phyloP scores from a whole-genome alignment of 495 filamentous ascomycete species.

The Neohortaea acidophila region DNA sequence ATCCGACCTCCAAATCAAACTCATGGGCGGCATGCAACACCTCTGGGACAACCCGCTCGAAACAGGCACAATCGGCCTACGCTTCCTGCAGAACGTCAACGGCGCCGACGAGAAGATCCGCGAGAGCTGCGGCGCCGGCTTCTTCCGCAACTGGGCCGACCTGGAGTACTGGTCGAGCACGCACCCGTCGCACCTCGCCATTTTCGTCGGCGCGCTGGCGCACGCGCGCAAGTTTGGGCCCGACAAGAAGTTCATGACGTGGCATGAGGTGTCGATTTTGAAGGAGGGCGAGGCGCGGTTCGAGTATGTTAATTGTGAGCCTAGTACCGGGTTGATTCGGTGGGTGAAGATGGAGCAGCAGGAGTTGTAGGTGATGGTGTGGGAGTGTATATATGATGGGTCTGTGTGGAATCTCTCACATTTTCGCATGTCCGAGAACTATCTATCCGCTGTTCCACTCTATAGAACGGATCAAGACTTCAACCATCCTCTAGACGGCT shows the following conservation, averaged over 20 bases:
- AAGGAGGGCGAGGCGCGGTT: constrained; percentile 6
- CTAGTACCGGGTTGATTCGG: constrained; percentile 3
- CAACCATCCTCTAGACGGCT: no score
- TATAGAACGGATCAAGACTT: no score
- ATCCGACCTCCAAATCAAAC: constrained; percentile 1
- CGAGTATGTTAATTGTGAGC: constrained; percentile 9
- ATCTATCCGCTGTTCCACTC: no score
- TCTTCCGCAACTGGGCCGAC: constrained; percentile 7
- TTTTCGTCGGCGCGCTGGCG: constrained; percentile 6
- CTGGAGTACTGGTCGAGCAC: constrained; percentile 5
- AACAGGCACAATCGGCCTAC: constrained; percentile 5
- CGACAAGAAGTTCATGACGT: constrained; percentile 8
- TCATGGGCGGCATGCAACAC: constrained; percentile 6
- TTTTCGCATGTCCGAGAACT: no score
- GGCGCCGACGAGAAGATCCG: background rate
- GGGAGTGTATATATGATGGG: no score
- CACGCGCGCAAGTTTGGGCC: constrained; percentile 5
- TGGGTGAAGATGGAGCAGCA: constrained; percentile 2
- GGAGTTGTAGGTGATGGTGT: no score
- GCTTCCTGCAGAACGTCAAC: constrained; percentile 6
- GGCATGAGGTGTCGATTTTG: constrained; percentile 10
- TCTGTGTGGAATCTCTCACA: no score
- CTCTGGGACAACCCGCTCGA: constrained; percentile 6
- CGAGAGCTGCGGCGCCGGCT: constrained; percentile 7
- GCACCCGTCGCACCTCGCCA: constrained; percentile 5